Evolutionary conservation across 768 basidiomycete species (phyloP).

Genomic region (Phylloporus sp.): DNA sequence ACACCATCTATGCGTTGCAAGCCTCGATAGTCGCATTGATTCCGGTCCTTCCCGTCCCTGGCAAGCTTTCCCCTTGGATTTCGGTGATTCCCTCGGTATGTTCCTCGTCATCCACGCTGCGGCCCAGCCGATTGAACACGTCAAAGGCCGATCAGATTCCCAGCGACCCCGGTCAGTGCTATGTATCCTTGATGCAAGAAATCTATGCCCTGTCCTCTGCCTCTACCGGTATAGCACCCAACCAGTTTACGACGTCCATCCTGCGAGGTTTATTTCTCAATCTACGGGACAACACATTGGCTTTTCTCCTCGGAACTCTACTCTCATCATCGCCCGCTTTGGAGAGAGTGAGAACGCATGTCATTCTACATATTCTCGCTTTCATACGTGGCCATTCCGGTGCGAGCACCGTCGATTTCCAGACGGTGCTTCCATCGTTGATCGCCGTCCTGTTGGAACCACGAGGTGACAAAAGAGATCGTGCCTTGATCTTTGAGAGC

Average conservation of each 20-base stretch:
- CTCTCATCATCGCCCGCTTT: constrained; percentile 40
- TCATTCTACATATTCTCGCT: constrained; percentile 71
- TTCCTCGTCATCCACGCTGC: not conserved
- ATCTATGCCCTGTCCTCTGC: constrained; percentile 67
- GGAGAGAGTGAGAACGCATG: constrained; percentile 42
- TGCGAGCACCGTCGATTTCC: constrained; percentile 64
- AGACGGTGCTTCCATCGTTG: constrained; percentile 68
- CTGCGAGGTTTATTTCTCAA: constrained; percentile 62
- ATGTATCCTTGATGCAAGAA: constrained; percentile 54
- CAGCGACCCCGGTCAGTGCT: constrained; percentile 32
- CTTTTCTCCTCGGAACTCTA: constrained; percentile 72
- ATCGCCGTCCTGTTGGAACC: constrained; percentile 47
- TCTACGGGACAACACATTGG: constrained; percentile 64
- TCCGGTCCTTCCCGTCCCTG: constrained; percentile 44
- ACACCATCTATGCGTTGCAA: constrained; percentile 54
- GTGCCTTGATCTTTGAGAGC: constrained; percentile 46
- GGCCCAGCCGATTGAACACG: constrained; percentile 1
- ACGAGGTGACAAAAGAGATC: constrained; percentile 26
- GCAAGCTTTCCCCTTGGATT: constrained; percentile 45
- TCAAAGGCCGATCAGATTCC: constrained; percentile 14
- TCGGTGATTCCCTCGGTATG: constrained; percentile 33
- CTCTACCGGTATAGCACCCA: constrained; percentile 39
- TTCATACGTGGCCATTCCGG: constrained; percentile 72
- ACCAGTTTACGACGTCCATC: constrained; percentile 46
- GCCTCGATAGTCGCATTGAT: constrained; percentile 50